A percentile compares a stretch with the other conserved stretches of the same genome.
These are phyloP conservation scores for Heimioporus retisporus DNA, from an alignment of 1,284 basidiomycete species.

Conservation along the genomic window DNA sequence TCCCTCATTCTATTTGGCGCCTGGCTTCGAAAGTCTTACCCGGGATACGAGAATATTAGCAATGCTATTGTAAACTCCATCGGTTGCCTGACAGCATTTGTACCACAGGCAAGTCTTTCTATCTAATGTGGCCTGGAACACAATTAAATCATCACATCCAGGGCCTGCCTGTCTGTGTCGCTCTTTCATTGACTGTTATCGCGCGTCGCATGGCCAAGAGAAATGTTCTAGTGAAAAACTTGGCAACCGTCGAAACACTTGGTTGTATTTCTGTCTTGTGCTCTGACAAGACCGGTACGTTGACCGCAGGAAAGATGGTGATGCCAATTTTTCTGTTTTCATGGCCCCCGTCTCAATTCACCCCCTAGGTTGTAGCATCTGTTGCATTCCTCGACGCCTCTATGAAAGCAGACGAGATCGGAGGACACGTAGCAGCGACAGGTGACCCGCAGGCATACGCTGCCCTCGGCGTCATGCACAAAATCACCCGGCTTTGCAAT, in stretches of 20 bases:
- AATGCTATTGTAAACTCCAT: slow-evolving; percentile 58
- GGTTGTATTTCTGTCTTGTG: slow-evolving; percentile 68
- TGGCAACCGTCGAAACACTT: slow-evolving; percentile 70
- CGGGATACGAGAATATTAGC: slow-evolving; percentile 51
- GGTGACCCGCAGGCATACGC: slow-evolving; percentile 23
- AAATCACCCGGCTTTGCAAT: slow-evolving; percentile 68
- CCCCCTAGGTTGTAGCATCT: slow-evolving; percentile 51
- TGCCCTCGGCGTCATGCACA: slow-evolving; percentile 49
- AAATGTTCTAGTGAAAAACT: slow-evolving; percentile 67
- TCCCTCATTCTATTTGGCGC: slow-evolving; percentile 57
- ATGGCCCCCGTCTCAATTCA: not conserved
- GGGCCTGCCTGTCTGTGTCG: slow-evolving; percentile 62
- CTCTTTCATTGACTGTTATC: slow-evolving; percentile 61
- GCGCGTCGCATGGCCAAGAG: slow-evolving; percentile 62
- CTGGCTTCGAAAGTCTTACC: slow-evolving; percentile 53
- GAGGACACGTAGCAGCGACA: slow-evolving; percentile 31
- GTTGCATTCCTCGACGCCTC: slow-evolving; percentile 53
- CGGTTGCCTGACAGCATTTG: slow-evolving; percentile 60
- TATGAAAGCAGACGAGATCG: slow-evolving; percentile 40
- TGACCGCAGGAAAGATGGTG: slow-evolving; percentile 54
- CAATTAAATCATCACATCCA: not conserved
- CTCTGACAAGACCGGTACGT: slow-evolving; percentile 68
- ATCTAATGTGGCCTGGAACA: not conserved
- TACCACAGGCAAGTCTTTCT: slow-evolving; percentile 51
- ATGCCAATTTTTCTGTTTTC: not conserved